A percentile compares a stretch with the other conserved stretches of the same genome.
Evolutionary conservation across 1,139 yeast genomes (phyloP).

Genomic region (Eremothecium gossypii): DNA sequence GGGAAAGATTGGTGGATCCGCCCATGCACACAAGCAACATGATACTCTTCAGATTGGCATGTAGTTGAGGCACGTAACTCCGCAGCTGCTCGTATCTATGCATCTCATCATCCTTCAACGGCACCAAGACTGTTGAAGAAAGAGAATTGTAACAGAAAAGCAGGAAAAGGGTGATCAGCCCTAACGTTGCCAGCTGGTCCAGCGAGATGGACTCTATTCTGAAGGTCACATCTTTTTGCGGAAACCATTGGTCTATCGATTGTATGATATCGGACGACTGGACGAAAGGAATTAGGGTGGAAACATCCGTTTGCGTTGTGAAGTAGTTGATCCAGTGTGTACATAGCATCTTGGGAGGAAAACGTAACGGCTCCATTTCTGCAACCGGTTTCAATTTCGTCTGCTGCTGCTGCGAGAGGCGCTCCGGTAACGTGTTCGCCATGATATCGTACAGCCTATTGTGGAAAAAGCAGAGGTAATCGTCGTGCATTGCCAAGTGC

Average conservation of each 20-base stretch:
- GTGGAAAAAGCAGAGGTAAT: slow-evolving; percentile 4
- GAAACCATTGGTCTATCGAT: slow-evolving; percentile 3
- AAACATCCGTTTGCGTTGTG: slow-evolving; percentile 11
- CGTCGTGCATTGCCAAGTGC: slow-evolving; percentile 4
- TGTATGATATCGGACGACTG: not conserved
- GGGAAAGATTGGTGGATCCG: slow-evolving; percentile 1
- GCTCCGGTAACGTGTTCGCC: slow-evolving; percentile 4
- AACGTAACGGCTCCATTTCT: not conserved
- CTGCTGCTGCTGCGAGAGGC: slow-evolving; percentile 4
- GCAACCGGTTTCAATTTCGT: not conserved
- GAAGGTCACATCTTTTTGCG: slow-evolving; percentile 1
- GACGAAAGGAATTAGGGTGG: slow-evolving; percentile 10
- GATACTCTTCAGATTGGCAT: slow-evolving; percentile 1
- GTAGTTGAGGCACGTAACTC: slow-evolving; percentile 8
- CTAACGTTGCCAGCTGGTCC: slow-evolving; percentile 17
- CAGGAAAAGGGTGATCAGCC: slow-evolving; percentile 19
- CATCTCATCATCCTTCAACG: slow-evolving; percentile 18
- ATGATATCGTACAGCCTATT: slow-evolving; percentile 5
- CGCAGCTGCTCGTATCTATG: slow-evolving; percentile 14
- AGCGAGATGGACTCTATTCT: not conserved
- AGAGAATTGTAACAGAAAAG: slow-evolving; percentile 20
- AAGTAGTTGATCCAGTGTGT: slow-evolving; percentile 5
- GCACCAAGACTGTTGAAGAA: slow-evolving; percentile 19
- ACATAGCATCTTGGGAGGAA: slow-evolving; percentile 2
- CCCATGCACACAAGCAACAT: not conserved